Conservation (phyloP, 192 early-diverging fungal species). For the Phycomyces nitens region DNA sequence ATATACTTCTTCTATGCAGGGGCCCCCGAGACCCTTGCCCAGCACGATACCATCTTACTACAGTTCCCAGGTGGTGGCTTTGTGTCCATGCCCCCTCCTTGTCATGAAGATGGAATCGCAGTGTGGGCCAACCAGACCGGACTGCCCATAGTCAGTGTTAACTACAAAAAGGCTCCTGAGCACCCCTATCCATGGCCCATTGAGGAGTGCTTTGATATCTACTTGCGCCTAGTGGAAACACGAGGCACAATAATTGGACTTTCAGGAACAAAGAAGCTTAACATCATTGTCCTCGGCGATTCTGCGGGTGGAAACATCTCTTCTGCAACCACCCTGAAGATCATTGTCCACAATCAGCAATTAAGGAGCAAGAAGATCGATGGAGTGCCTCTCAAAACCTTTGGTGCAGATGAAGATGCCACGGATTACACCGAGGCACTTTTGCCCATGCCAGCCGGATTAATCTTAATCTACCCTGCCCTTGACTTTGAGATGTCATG, state of each 20-base stretch:
- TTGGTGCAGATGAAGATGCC: too few species aligned
- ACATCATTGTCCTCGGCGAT: constrained; percentile 81
- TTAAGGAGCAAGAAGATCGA: constrained; percentile 21
- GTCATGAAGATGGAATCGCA: constrained; percentile 83
- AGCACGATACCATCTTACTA: constrained; percentile 47
- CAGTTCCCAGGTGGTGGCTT: constrained; percentile 87
- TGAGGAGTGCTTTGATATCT: constrained; percentile 90
- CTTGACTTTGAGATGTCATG: constrained; percentile 88
- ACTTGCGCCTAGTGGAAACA: constrained; percentile 66
- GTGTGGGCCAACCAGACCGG: constrained; percentile 72
- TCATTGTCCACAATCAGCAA: constrained; percentile 51
- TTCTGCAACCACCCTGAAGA: constrained; percentile 72
- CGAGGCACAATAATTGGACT: constrained; percentile 80
- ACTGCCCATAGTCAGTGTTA: constrained; percentile 73
- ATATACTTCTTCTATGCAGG: constrained; percentile 61
- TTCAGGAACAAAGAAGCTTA: constrained; percentile 57
- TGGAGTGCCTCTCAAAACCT: constrained; percentile 33
- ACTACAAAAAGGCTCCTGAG: constrained; percentile 96
- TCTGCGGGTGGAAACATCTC: constrained; percentile 94
- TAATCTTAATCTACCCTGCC: constrained; percentile 88
- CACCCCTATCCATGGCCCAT: constrained; percentile 89
- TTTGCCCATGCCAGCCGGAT: constrained; percentile 65
- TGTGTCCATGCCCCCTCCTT: constrained; percentile 82
- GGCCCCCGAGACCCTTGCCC: constrained; percentile 24
- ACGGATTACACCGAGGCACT: too few species aligned